A percentile compares a stretch with the other conserved stretches of the same genome.
phyloP scores from a whole-genome alignment of 2,329 filamentous ascomycete species.

The Colletotrichum theobromicola region DNA sequence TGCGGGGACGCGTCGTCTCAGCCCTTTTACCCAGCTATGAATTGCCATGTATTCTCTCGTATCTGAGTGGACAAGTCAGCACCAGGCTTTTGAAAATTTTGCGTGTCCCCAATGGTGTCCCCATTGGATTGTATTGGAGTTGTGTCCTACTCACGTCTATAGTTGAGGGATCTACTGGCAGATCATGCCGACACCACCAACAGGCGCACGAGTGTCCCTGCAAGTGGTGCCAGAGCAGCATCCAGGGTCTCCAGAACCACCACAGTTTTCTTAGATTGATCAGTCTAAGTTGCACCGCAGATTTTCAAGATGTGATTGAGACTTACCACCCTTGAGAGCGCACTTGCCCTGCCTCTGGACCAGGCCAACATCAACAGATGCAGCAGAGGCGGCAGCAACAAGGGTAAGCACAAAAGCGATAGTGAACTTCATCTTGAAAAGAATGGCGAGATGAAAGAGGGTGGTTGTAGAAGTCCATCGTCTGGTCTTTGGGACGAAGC shows the following conservation, averaged over 20 bases:
- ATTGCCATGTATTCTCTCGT: neutral
- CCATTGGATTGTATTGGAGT: neutral
- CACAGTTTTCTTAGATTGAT: neutral
- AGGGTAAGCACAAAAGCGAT: neutral
- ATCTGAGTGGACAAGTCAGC: neutral
- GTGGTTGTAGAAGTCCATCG: neutral
- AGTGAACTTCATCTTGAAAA: neutral
- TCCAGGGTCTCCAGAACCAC: neutral
- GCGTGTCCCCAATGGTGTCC: no score
- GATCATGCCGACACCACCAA: neutral
- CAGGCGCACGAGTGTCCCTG: neutral
- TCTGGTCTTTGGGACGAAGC: neutral
- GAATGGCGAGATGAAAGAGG: neutral
- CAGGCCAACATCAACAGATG: neutral
- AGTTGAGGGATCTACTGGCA: neutral
- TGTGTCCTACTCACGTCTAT: neutral
- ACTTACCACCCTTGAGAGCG: neutral
- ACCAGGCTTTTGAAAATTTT: accelerated
- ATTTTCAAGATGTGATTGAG: no score
- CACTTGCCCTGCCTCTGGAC: neutral
- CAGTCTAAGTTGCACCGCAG: neutral
- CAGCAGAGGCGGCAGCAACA: neutral
- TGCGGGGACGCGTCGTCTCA: neutral
- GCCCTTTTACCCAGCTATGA: neutral
- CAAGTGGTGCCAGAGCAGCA: neutral